Evolutionary conservation across 805 yeast genomes (phyloP).

Genomic region (Barnettozyma vustinii): DNA sequence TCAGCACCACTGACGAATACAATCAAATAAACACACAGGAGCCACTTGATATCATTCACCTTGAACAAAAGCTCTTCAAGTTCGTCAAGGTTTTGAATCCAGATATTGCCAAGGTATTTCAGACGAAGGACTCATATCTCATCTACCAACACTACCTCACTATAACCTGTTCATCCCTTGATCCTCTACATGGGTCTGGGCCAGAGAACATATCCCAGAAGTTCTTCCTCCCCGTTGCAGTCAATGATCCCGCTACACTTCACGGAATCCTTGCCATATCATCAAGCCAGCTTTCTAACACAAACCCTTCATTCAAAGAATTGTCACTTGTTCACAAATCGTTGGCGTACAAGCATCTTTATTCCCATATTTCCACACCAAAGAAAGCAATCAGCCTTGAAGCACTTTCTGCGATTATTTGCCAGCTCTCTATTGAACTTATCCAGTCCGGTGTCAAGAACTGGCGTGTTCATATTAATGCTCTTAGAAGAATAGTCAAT

Average conservation of each 20-base stretch:
- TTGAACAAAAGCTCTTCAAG: neutral
- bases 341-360: conserved; percentile 11
- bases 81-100: neutral
- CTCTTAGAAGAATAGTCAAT: conserved; percentile 8
- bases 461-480: conserved; percentile 12
- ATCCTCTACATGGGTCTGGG: conserved; percentile 13
- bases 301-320: conserved; percentile 7
- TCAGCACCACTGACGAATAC: conserved; percentile 5
- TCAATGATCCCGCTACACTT: conserved; percentile 11
- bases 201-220: conserved; percentile 13
- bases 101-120: conserved; percentile 1
- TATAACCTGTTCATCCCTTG: conserved; percentile 11
- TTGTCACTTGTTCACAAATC: conserved; percentile 11
- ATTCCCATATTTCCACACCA: conserved; percentile 2
- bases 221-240: conserved; percentile 13
- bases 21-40: conserved; percentile 2
- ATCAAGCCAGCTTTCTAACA: conserved; percentile 11
- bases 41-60: neutral
- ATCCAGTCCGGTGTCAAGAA: conserved; percentile 11
- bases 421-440: conserved; percentile 12
- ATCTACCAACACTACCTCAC: conserved; percentile 9
- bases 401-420: conserved; percentile 11
- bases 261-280: conserved; percentile 14
- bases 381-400: conserved; percentile 5
- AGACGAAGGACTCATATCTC: conserved; percentile 1